Conservation (phyloP, 768 basidiomycete species). For the Tremella yokohamensis region DNA sequence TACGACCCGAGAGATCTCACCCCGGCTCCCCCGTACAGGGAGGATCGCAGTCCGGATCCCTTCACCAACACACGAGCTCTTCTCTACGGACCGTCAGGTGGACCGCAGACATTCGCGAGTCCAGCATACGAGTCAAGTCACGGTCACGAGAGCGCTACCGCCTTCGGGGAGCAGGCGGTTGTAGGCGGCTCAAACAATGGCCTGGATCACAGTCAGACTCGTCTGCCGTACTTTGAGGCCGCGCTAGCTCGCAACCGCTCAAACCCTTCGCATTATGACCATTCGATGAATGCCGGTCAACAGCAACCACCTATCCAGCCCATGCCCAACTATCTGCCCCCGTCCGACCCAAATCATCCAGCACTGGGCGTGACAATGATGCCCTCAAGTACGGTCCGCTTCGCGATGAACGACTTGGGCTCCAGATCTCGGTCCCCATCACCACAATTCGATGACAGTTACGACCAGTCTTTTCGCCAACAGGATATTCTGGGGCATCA, state of each 20-base stretch:
- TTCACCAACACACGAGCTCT: slow-evolving; percentile 9
- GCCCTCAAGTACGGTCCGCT: slow-evolving; percentile 27
- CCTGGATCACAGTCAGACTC: neutral
- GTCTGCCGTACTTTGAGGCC: slow-evolving; percentile 38
- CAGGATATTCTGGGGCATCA: slow-evolving; percentile 3
- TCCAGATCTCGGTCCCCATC: slow-evolving; percentile 20
- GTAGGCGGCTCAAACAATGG: too few relatives aligned
- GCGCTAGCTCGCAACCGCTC: slow-evolving; percentile 30
- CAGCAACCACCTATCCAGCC: slow-evolving; percentile 12
- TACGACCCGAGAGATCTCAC: slow-evolving; percentile 10
- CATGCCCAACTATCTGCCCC: slow-evolving; percentile 26
- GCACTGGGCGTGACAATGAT: slow-evolving; percentile 29
- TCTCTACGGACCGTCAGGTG: slow-evolving; percentile 15
- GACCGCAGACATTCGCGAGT: neutral
- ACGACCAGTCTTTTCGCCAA: slow-evolving; percentile 4
- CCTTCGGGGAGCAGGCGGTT: too few relatives aligned
- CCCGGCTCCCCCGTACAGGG: slow-evolving; percentile 24
- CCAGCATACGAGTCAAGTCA: too few relatives aligned
- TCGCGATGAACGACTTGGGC: slow-evolving; percentile 10
- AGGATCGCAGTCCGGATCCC: slow-evolving; percentile 7
- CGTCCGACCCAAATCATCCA: slow-evolving; percentile 41
- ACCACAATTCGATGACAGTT: slow-evolving; percentile 9
- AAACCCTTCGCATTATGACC: neutral
- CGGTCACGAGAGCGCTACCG: too few relatives aligned
- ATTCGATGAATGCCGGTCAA: neutral